Conservation (phyloP, 2,329 filamentous ascomycete genomes). For the Diaporthe nobilis region DNA sequence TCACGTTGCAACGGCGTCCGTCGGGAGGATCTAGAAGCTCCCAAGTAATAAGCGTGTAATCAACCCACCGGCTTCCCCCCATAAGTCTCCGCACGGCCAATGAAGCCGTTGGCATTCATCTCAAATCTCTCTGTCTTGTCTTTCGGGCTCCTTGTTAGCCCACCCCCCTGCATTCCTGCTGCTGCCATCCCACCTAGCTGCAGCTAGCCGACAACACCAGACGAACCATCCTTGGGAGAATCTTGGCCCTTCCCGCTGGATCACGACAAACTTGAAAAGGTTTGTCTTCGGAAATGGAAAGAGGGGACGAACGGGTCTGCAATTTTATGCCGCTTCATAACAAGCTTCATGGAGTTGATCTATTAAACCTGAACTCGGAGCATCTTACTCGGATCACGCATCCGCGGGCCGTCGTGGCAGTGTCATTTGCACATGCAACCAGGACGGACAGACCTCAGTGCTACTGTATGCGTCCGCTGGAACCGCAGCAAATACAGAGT, state of each 20-base stretch:
- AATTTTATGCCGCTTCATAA: slow-evolving; percentile 17
- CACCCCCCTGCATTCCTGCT: background rate
- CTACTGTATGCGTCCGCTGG: background rate
- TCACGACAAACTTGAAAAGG: slow-evolving; percentile 1
- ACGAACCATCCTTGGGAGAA: slow-evolving; percentile 18
- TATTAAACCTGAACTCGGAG: background rate
- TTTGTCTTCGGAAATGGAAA: slow-evolving; percentile 17
- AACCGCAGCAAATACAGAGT: background rate
- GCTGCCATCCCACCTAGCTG: slow-evolving; percentile 24
- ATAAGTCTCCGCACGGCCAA: slow-evolving; percentile 12
- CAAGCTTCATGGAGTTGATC: background rate
- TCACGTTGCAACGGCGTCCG: slow-evolving; percentile 5
- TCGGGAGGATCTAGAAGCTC: background rate
- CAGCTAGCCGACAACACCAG: slow-evolving; percentile 27
- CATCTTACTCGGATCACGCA: background rate
- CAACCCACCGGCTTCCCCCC: slow-evolving; percentile 14
- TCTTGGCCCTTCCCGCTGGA: slow-evolving; percentile 8
- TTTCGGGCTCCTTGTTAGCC: background rate
- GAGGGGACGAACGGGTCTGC: slow-evolving; percentile 18
- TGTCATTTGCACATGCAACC: slow-evolving; percentile 15
- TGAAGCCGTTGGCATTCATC: slow-evolving; percentile 13
- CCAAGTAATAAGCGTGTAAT: background rate
- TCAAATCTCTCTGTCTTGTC: background rate
- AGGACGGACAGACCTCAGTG: background rate
- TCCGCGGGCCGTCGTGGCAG: slow-evolving; percentile 3